These are phyloP conservation scores for Neofusicoccum sp. DNA, from an alignment of 2,329 filamentous ascomycete species.

Conservation along the genomic window DNA sequence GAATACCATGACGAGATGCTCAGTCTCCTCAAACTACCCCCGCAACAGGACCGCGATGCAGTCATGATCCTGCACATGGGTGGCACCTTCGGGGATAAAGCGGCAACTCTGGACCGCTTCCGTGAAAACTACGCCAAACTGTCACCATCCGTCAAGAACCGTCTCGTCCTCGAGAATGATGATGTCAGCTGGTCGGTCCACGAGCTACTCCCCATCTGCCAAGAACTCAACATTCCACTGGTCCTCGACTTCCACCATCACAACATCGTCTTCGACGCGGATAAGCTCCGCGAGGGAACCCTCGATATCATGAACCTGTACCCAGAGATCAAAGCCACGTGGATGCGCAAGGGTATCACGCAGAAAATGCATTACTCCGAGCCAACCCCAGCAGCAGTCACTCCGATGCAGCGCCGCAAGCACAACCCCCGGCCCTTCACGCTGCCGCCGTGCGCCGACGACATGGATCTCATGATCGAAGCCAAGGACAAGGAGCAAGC, in stretches of 20 bases:
- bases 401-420: conserved; percentile 74
- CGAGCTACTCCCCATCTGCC: conserved; percentile 82
- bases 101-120: conserved; percentile 74
- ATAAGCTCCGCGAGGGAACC: conserved; percentile 76
- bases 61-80: conserved; percentile 96
- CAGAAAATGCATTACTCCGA: conserved; percentile 99
- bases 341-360: conserved; percentile 77
- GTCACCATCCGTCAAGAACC: conserved; percentile 68
- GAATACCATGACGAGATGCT: conserved; percentile 88
- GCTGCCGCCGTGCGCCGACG: conserved; percentile 74
- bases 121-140: conserved; percentile 68
- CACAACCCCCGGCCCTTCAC: conserved; percentile 77
- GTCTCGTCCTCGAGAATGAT: conserved; percentile 90
- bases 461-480: conserved; percentile 98
- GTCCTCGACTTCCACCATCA: conserved; percentile 95
- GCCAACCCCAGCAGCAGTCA: conserved; percentile 71
- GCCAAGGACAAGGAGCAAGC: conserved; percentile 98
- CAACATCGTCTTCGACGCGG: conserved; percentile 82
- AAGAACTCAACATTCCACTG: conserved; percentile 89
- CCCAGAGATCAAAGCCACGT: conserved; percentile 76
- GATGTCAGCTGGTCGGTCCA: conserved; percentile 93
- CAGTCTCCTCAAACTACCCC: conserved; percentile 69
- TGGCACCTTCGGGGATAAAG: conserved; percentile 84
- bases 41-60: conserved; percentile 77
- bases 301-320: conserved; percentile 74